Evolutionary conservation across 352 stramenopile species (phyloP), one percentile per base, ranked within the genome.

Genomic region (Globisporangium cystogenes): DNA sequence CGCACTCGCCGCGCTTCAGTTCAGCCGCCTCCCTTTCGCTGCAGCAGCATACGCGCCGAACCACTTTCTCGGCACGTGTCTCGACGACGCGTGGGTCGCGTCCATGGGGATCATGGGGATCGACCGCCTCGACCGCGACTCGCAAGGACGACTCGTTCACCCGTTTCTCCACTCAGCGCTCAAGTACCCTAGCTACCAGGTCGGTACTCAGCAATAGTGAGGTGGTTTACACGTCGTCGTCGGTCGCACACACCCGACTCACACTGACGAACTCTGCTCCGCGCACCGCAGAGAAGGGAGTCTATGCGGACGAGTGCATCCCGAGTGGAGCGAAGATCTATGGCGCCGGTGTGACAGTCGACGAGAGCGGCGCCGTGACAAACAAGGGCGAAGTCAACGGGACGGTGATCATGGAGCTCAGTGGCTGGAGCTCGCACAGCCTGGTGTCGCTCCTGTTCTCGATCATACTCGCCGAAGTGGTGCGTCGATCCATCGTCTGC

Each of bases 51-150:
- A 35, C 11, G 48, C 64, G 2, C 67, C 67, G 2, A 84, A 82
- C 43, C 60, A 72, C 14, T 81, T 81, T 23, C 52, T 84, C 2
- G 72, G 70, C 21, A 69, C 72, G 2, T 86, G 75, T 44, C 62
- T 86, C 7, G 62, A 53, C 16, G 24, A 62, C 1, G 27, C 27
- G 1, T 84, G 75, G 75, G 73, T 76, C 35, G 11, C 35, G 14
- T 26, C 47, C 12, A 65, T 72, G 47, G 65, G 72, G 49, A 14
- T 23, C 0, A 41, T 72, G 47, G 65, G 72, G 49, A 14, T 23
- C 0, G 37, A 60, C 20, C 53, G 58, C 18, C 48, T 47, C n/a
- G 52, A 59, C 5, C 64, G 69, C 11, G 62, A 81, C 33, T 26
- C 53, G 2, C 59, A 48, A 24, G 61, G 66, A 0, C 57, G 64